Base-by-base conservation (phyloP, 2,329 filamentous ascomycete genomes). In the Dendryphion nanum region DNA sequence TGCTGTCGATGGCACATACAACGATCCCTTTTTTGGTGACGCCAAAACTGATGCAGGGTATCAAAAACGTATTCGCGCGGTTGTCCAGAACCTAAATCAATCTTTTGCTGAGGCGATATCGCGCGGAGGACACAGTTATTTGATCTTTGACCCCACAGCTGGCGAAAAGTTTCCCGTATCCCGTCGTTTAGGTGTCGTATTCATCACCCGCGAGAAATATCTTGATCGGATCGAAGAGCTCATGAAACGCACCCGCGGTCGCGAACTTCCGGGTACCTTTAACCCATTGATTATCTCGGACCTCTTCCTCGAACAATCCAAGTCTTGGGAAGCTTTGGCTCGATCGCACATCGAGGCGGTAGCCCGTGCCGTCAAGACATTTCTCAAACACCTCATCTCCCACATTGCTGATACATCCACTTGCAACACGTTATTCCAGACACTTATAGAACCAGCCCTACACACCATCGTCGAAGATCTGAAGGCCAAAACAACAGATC, bases 401-500 rank as follows among this genome's bases (percentile, higher is more conserved):
- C 44, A 71, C 10, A 50, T 72, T 14, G 62, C 70, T 0, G 66
- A 74, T 17, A 39, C 41, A 0, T 63, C 70, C 12, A 69, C 73
- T 17, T 57, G 64, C 0, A 55, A 59, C 8, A 59, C 57, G 3
- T 50, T 78, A 3, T 35, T 63, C 4, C 46, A 48, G 13, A 45
- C 66, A 4, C 61, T 70, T 12, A 57, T 78, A 14, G 57, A 70
- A 13, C 67, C 61, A 8, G 61, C 66, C 6, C 59, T 80, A 15
- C 45, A 68, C 1, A 38, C 59, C 2, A 47, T 73, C 12, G 44
- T 69, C 6, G 26, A 44, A 4, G 47, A 45, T 4, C 59, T 46
- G 1, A 57, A 69, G 6, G 41, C 46, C 0, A 77, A 77, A 47
- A 58, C 71, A 1, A 36, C 41, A 0, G 68, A 75, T 34, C 49